Conservation (phyloP, 2,329 filamentous ascomycete genomes). For the Ophiostoma triangulosporum region DNA sequence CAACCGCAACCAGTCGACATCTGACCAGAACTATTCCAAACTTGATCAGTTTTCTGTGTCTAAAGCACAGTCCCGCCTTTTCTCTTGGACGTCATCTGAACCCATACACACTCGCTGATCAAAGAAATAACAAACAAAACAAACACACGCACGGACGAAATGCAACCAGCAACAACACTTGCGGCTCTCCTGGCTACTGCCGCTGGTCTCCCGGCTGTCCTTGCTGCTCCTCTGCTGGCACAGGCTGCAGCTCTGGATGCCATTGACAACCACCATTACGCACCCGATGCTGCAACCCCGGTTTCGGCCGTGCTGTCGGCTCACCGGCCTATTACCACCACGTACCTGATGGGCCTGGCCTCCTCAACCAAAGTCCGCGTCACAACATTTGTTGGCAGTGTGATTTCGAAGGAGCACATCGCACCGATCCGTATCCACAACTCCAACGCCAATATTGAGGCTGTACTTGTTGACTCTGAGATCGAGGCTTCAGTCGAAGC, state of each 20-base stretch:
- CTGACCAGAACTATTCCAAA: neutral
- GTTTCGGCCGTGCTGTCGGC: constrained; percentile 9
- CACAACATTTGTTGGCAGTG: neutral
- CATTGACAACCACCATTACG: constrained; percentile 12
- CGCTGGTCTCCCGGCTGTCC: neutral
- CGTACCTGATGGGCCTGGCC: constrained; percentile 13
- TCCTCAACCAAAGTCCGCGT: neutral
- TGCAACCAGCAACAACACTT: constrained; percentile 6
- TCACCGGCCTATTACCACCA: constrained; percentile 12
- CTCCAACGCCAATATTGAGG: constrained; percentile 2
- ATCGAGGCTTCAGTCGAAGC: neutral
- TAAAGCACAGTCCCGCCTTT: neutral
- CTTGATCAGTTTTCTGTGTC: neutral
- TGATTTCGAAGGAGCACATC: neutral
- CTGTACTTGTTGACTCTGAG: constrained; percentile 2
- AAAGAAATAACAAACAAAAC: neutral
- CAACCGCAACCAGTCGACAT: neutral
- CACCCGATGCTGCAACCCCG: neutral
- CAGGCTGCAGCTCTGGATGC: constrained; percentile 3
- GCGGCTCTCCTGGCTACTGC: constrained; percentile 5
- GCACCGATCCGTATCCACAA: neutral
- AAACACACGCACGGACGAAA: neutral
- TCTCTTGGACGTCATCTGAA: neutral
- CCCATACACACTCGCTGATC: neutral
- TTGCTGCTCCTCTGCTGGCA: constrained; percentile 6